Base-by-base conservation (phyloP, 257 asterid species). In the Solanum lycopersicoides region DNA sequence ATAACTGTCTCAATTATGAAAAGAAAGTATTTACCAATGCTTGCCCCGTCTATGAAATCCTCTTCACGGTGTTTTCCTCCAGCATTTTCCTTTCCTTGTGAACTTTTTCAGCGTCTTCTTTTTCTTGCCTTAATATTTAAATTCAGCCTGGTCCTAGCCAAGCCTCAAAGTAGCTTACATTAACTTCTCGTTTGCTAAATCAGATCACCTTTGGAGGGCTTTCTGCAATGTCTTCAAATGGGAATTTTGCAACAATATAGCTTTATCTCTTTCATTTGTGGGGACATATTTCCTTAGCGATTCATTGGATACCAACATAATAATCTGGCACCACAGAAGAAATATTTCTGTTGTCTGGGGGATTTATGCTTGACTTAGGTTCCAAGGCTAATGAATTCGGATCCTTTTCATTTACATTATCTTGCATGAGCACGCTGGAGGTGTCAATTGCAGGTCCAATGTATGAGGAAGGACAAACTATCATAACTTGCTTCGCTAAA, bases 101-200 rank as follows among this genome's bases (percentile, higher is more conserved):
- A 85, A 89, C 82, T 68, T 88, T 94, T 50, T 94, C 95, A 1
- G 85, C 77, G 83, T 93, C 97, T 86, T 91, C 96, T 82, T 90
- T 95, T 89, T 94, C 98, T 74, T 93, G 94, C 91, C 91, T 95
- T 94, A 95, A 84, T 86, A 87, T 90, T 91, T 94, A 94, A 95
- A 69, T 91, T 94, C 99, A 3, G 56, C 86, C 91, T 89, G 89
- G 76, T 94, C 95, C 91, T 94, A 93, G 28, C 90, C 88, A 15
- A 95, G 96, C 91, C 92, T 93, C 69, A 88, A 87, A 76, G 98
- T 92, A 56, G 93, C 95, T 90, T 94, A 94, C 98, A 91, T 93
- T 63, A 97, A 90, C 91, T 95, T 95, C 90, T 93, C 93, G 8
- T 89, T 93, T 3, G 94, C 95, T 97, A 98, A 97, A 30, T 93